Base-by-base conservation (phyloP, 2,329 filamentous ascomycete genomes). In the Coniochaeta ligniaria region DNA sequence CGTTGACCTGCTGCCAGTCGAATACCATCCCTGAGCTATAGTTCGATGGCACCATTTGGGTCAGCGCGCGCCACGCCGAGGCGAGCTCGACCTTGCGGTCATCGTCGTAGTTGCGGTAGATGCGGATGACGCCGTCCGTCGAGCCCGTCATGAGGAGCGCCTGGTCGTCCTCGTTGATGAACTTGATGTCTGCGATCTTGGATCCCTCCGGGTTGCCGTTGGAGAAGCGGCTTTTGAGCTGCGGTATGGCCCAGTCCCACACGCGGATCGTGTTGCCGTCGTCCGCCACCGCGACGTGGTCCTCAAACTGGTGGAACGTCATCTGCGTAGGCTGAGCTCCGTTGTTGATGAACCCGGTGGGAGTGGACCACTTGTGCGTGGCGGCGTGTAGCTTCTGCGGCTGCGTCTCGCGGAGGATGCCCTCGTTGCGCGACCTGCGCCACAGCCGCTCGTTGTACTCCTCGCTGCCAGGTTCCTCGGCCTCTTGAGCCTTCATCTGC, bases 1-100 rank as follows among this genome's bases (percentile, higher is more conserved):
- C 95, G 66, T 92, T 91, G n/a, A 96, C 93, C 76, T 99, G 95
- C 73, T 98, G 94, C 95, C 95, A 99, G 73, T 99, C 94, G 71
- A 98, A 96, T 28, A 98, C 94, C 75, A 99, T 89, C 24, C 95
- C 95, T 1, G 93, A 93, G 72, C 96, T 96, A 69, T 93, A 89
- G 69, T 94, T 96, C 73, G 91, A 96, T 4, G 93, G 92, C 6
- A 98, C 90, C 71, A 98, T 89, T 74, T 99, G 92, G 14, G 92
- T 96, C 62, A 99, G 77, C 5, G 95, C 95, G 55, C 95, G 87
- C 86, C 96, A 98, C 20, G 92, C 85, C 0, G 94, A 92, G 3
- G 96, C 92, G 33, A 99, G 83, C 75, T 96, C 90, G 31, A 95
- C 88, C 58, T 87, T 82, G 64, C 83, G 82, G 55, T 88, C 82